These are phyloP conservation scores for Nakazawaea siamensis DNA, from an alignment of 805 yeast species.

Conservation along the genomic window DNA sequence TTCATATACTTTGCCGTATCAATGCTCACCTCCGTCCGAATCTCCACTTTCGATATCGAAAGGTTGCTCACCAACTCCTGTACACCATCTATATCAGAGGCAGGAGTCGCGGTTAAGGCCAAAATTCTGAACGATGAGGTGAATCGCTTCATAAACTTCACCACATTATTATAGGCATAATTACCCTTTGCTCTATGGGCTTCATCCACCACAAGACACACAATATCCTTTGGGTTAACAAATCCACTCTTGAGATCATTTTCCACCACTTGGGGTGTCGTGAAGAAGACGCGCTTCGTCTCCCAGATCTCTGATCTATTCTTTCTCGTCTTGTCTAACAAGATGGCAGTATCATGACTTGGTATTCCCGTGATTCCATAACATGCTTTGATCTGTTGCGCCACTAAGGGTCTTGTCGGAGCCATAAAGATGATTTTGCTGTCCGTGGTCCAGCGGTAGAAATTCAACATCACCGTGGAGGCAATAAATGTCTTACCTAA, in stretches of 20 bases:
- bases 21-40: slow-evolving; percentile 75
- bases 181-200: slow-evolving; percentile 92
- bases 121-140: slow-evolving; percentile 64
- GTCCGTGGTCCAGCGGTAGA: slow-evolving; percentile 71
- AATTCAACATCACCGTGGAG: slow-evolving; percentile 86
- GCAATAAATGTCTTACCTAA: slow-evolving; percentile 96
- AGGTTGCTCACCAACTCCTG: slow-evolving; percentile 76
- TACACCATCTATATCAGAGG: slow-evolving; percentile 78
- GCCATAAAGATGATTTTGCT: slow-evolving; percentile 91
- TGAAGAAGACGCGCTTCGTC: slow-evolving; percentile 70
- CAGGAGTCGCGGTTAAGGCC: slow-evolving; percentile 96
- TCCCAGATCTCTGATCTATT: slow-evolving; percentile 77
- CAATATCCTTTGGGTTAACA: slow-evolving; percentile 67
- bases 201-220: slow-evolving; percentile 82
- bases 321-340: slow-evolving; percentile 42
- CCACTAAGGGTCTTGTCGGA: slow-evolving; percentile 92
- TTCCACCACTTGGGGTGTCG: slow-evolving; percentile 95
- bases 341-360: slow-evolving; percentile 65
- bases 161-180: slow-evolving; percentile 84
- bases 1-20: slow-evolving; percentile 81
- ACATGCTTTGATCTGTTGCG: slow-evolving; percentile 94
- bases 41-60: slow-evolving; percentile 67
- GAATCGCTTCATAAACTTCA: slow-evolving; percentile 51
- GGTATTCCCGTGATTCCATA: slow-evolving; percentile 82
- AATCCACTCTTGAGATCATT: slow-evolving; percentile 75